Base-by-base conservation (phyloP, 371 early-diverging fungal genomes). In the Mucor irregularis region DNA sequence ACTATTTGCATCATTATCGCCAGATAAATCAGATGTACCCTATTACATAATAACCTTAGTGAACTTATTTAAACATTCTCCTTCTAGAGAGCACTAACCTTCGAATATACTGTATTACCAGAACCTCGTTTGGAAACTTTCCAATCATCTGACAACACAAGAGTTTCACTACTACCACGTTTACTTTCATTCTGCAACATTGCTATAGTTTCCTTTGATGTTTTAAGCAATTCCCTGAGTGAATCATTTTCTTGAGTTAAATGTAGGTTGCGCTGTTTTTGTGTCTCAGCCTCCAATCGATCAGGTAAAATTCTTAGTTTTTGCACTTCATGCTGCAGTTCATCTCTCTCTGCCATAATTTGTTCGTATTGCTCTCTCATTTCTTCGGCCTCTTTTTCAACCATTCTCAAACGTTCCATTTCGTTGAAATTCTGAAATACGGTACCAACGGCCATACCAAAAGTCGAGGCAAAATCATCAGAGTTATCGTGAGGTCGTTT, bases 391-490 rank as follows among this genome's bases (percentile, higher is more conserved):
- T 61, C 85, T 78, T 26, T 80, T 34, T 72, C 72, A 3, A 69
- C 81, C 24, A 67, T 68, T 28, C 78, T 74, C 19, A 91, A 71
- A 37, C 88, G 81, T 53, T 88, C 89, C 53, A 86, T 74, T 53
- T 88, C 87, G 1, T 80, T 81, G 47, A 90, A 83, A 57, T 85
- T 85, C 52, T 86, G 78, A 19, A 93, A 73, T 24, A 91, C 69
- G 1, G 61, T 64, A 13, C 63, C 62, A 4, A 76, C 65, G 55
- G 56, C 60, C 39, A 55, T 55, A 17, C 61, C 64, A 42, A 53
- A 69, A 0, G 58, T 61, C 14, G 56, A 49, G 4, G 71, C 56
- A 43, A 80, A 84, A 26, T 81, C 78, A 42, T 83, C 82, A 0
- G 83, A 78, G 10, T 80, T 70, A 11, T 38, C 53, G 22, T 53